Conservation (phyloP, 768 basidiomycete genomes). For the Tulasnella calospora region DNA sequence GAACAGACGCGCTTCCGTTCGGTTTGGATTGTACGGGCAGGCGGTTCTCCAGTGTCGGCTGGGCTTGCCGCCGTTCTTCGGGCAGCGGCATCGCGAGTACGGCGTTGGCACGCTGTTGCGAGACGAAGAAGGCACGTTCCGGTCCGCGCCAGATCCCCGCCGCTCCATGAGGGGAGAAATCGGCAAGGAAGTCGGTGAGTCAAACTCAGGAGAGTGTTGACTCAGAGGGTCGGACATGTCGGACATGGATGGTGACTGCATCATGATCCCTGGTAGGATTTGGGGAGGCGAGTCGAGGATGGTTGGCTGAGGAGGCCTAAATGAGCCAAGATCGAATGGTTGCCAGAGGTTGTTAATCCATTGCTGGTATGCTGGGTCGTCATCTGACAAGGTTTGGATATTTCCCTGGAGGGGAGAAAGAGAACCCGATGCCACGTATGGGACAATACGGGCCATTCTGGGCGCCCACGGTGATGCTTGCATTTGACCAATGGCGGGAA, state of each 20-base stretch:
- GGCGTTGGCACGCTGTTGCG: background rate
- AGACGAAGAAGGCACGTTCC: background rate
- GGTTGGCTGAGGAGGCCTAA: background rate
- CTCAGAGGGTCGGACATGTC: background rate
- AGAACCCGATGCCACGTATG: background rate
- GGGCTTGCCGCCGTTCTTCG: slow-evolving; percentile 5
- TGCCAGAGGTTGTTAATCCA: background rate
- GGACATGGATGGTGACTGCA: background rate
- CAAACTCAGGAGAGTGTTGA: background rate
- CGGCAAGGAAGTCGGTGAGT: background rate
- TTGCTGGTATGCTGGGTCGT: background rate
- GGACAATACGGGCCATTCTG: background rate
- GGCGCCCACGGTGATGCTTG: background rate
- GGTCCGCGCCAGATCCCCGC: background rate
- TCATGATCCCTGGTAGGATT: background rate
- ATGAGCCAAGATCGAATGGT: background rate
- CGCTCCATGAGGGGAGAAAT: background rate
- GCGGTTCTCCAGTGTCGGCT: slow-evolving; percentile 1
- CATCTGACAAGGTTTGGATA: background rate
- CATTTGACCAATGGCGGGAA: background rate
- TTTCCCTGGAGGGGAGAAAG: background rate
- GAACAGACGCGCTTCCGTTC: background rate
- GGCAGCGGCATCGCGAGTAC: background rate
- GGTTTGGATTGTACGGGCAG: slow-evolving; percentile 7
- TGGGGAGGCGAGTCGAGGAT: background rate